Evolutionary conservation across 106 monocot species (phyloP).

Genomic region (Dactylorhiza incarnata): DNA sequence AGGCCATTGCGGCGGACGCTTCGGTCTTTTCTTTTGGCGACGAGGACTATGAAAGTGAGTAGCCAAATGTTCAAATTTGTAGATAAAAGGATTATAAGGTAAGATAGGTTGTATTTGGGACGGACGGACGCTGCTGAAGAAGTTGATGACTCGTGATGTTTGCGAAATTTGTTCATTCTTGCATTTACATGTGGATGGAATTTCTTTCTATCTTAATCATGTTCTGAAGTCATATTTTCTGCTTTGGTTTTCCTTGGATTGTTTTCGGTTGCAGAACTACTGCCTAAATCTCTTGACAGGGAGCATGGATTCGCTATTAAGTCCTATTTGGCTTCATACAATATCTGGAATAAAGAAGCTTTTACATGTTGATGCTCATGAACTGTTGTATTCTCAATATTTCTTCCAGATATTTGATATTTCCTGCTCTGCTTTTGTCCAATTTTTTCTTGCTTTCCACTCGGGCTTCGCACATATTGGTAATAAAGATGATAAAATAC

Average conservation of each 20-base stretch:
- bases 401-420: too few species aligned
- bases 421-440: too few species aligned
- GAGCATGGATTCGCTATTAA: too few species aligned
- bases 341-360: too few species aligned
- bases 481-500: too few species aligned
- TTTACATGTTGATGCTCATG: too few species aligned
- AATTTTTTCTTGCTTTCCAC: too few species aligned
- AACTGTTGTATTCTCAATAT: too few species aligned
- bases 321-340: too few species aligned
- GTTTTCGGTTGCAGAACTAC: not conserved
- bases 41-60: slow-evolving; percentile 92
- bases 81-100: not conserved
- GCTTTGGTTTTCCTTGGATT: not conserved
- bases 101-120: not conserved
- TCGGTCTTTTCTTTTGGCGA: slow-evolving; percentile 93
- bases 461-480: too few species aligned
- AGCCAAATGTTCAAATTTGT: slow-evolving; percentile 6
- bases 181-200: not conserved
- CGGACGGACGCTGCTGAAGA: too few species aligned
- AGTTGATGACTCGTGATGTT: not conserved
- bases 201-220: not conserved
- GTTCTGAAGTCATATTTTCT: not conserved
- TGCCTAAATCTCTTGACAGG: too few species aligned
- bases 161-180: not conserved
- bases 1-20: slow-evolving; percentile 93